Percentiles rank a stretch among this genome's conserved stretches.
Evolutionary conservation across 2,329 filamentous ascomycete species (phyloP).

Genomic region (Xylaria sp.): DNA sequence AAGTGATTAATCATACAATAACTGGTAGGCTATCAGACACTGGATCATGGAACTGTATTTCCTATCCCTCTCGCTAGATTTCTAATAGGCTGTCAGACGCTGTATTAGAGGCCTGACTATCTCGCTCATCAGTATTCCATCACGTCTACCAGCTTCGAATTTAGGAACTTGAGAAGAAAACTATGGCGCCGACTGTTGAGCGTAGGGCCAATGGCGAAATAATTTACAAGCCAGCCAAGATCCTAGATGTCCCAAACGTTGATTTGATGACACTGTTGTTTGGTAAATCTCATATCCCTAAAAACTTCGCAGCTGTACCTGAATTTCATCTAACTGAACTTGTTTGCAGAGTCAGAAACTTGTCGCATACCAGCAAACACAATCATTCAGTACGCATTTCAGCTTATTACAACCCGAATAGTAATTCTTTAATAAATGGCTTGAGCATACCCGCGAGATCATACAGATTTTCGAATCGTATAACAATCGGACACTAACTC

Average conservation of each 20-base stretch:
- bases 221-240: conserved; percentile 53
- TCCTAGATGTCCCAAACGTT: conserved; percentile 52
- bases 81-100: too few relatives aligned
- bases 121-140: background rate
- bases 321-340: conserved; percentile 20
- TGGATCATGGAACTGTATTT: background rate
- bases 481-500: conserved; percentile 7
- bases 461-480: background rate
- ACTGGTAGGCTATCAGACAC: background rate
- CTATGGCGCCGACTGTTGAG: conserved; percentile 48
- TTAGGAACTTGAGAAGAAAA: background rate
- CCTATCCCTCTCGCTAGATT: too few relatives aligned
- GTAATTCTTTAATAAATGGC: too few relatives aligned
- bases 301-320: background rate
- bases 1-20: background rate
- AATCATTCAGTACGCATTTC: conserved; percentile 56
- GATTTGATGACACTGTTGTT: conserved; percentile 59
- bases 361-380: conserved; percentile 58
- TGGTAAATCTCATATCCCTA: conserved; percentile 47
- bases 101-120: background rate
- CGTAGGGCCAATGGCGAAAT: conserved; percentile 48
- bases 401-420: background rate
- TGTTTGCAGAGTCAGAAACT: conserved; percentile 51
- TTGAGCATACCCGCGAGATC: background rate
- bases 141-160: background rate